phyloP scores from a whole-genome alignment of 768 basidiomycete species.

The Atractiella rhizophila region DNA sequence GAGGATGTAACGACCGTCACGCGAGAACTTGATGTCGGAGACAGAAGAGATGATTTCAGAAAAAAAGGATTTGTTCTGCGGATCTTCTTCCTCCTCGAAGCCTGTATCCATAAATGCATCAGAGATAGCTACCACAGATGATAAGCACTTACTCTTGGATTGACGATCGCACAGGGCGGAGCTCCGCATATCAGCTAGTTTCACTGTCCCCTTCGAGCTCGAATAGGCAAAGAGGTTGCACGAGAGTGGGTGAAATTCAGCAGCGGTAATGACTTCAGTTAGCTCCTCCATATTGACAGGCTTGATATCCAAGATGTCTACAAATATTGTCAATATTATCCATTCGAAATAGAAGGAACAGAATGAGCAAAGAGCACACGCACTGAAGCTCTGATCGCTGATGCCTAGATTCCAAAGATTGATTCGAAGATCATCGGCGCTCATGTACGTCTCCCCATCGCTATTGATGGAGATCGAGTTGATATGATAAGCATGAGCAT shows the following conservation, averaged over 20 bases:
- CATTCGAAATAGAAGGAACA: not conserved
- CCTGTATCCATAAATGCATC: conserved; percentile 30
- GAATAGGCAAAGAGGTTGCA: conserved; percentile 99
- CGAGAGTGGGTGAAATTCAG: conserved; percentile 89
- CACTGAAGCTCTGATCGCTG: conserved; percentile 96
- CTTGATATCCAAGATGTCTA: conserved; percentile 99
- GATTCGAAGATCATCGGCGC: conserved; percentile 89
- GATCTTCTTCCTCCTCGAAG: conserved; percentile 97
- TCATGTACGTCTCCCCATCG: conserved; percentile 97
- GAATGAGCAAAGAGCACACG: conserved; percentile 21
- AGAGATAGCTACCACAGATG: not conserved
- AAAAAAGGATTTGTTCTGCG: conserved; percentile 90
- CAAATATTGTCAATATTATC: too few relatives aligned
- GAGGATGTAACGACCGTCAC: conserved; percentile 86
- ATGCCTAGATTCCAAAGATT: conserved; percentile 98
- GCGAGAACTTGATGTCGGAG: conserved; percentile 97
- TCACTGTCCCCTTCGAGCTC: conserved; percentile 97
- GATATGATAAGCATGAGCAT: conserved; percentile 98
- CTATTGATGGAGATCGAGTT: conserved; percentile 98
- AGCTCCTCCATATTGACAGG: conserved; percentile 99
- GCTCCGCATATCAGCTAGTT: conserved; percentile 97
- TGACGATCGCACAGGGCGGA: conserved; percentile 87
- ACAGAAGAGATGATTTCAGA: conserved; percentile 99
- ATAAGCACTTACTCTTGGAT: conserved; percentile 53
- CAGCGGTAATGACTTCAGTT: conserved; percentile 98